Conservation (phyloP, 495 filamentous ascomycete genomes). For the Aspergillus affinis region DNA sequence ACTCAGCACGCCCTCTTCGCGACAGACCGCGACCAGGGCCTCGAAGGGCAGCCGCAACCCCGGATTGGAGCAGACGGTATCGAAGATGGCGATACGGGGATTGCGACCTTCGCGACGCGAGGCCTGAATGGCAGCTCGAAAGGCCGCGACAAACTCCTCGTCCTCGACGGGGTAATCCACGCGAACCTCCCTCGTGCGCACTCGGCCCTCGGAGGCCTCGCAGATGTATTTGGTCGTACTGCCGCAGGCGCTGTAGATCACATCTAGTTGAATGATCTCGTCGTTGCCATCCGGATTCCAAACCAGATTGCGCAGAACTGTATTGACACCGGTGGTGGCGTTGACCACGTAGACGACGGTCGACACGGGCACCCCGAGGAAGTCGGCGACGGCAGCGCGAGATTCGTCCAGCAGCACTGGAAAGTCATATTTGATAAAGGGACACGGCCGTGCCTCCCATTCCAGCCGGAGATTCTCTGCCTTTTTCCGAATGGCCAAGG, state of each 20-base stretch:
- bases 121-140: constrained; percentile 43
- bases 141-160: constrained; percentile 47
- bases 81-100: constrained; percentile 64
- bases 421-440: constrained; percentile 66
- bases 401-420: constrained; percentile 58
- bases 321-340: constrained; percentile 73
- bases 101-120: constrained; percentile 38
- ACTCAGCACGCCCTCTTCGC: constrained; percentile 53
- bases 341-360: constrained; percentile 72
- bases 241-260: constrained; percentile 69
- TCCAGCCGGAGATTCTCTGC: constrained; percentile 54
- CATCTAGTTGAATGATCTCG: constrained; percentile 59
- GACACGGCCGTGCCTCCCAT: constrained; percentile 62
- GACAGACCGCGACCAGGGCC: constrained; percentile 55
- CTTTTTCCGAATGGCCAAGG: constrained; percentile 53
- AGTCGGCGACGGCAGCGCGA: constrained; percentile 57
- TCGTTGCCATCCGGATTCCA: constrained; percentile 51
- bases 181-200: constrained; percentile 31
- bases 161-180: constrained; percentile 57
- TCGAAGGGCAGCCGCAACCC: constrained; percentile 73
- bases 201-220: constrained; percentile 49
- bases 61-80: constrained; percentile 69
- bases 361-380: constrained; percentile 60
- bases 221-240: constrained; percentile 66
- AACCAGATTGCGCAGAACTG: constrained; percentile 64